Conservation (phyloP, 2,329 filamentous ascomycete genomes). For the Cercospora citrullina region DNA sequence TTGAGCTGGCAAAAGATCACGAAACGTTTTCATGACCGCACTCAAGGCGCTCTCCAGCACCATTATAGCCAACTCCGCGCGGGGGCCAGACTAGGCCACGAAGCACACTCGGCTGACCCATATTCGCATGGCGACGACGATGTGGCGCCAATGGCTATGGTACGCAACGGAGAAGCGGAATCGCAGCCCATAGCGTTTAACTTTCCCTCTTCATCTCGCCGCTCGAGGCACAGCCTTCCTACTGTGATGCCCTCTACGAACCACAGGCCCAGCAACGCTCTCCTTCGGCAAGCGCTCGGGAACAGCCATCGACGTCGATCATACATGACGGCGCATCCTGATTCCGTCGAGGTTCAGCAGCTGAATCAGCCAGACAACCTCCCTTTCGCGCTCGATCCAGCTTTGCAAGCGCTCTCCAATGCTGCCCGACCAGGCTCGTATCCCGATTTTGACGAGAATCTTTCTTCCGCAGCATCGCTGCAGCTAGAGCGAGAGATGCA, state of each 20-base stretch:
- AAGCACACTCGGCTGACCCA: background rate
- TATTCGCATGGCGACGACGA: background rate
- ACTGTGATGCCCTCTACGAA: background rate
- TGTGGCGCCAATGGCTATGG: background rate
- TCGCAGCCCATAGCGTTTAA: background rate
- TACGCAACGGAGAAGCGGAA: background rate
- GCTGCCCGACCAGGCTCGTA: slow-evolving; percentile 1
- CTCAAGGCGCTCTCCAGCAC: background rate
- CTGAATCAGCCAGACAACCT: background rate
- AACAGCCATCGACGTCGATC: slow-evolving; percentile 8
- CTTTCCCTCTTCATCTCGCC: background rate
- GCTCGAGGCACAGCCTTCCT: slow-evolving; percentile 2
- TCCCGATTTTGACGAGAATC: background rate
- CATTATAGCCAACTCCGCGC: background rate
- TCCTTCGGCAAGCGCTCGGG: slow-evolving; percentile 6
- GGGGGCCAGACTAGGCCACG: background rate
- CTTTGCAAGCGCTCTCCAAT: background rate
- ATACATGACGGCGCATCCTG: background rate
- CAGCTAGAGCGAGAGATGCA: slow-evolving; percentile 11
- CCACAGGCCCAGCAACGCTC: slow-evolving; percentile 5
- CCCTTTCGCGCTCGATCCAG: slow-evolving; percentile 3
- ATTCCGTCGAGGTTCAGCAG: background rate
- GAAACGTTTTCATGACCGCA: slow-evolving; percentile 5
- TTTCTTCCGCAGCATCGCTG: slow-evolving; percentile 6
- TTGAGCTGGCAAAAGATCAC: slow-evolving; percentile 16